These are phyloP conservation scores for Penicillium sclerotiorum DNA, from an alignment of 2,329 filamentous ascomycete species.

Conservation along the genomic window DNA sequence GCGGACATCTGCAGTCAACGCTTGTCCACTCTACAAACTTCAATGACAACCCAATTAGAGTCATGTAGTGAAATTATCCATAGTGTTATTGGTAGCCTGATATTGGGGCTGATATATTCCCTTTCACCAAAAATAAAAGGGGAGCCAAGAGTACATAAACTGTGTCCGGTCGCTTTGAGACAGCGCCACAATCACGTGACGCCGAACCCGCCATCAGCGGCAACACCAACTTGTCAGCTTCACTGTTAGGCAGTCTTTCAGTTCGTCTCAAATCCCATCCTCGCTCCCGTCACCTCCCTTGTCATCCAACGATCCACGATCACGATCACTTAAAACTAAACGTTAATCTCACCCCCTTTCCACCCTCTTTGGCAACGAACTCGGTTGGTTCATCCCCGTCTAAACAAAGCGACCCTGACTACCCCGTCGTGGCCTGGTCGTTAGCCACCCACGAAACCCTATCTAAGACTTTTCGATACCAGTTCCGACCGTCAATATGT, in stretches of 20 bases:
- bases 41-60: not conserved
- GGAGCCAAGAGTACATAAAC: not conserved
- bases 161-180: slow-evolving; percentile 13
- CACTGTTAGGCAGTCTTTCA: slow-evolving; percentile 12
- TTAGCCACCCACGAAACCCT: slow-evolving; percentile 13
- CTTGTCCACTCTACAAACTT: not conserved
- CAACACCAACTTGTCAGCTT: slow-evolving; percentile 26
- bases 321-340: not conserved
- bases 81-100: too few species aligned
- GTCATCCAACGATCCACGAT: not conserved
- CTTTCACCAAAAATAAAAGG: not conserved
- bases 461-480: slow-evolving; percentile 11
- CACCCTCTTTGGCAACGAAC: not conserved
- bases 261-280: slow-evolving; percentile 7
- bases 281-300: not conserved
- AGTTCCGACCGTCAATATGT: slow-evolving; percentile 48
- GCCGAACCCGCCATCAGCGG: slow-evolving; percentile 23
- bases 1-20: not conserved
- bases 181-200: slow-evolving; percentile 29
- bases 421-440: slow-evolving; percentile 11
- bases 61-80: not conserved
- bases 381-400: slow-evolving; percentile 13
- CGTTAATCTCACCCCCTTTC: not conserved
- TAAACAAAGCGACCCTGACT: slow-evolving; percentile 24
- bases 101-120: not conserved